A percentile compares a stretch with the other conserved stretches of the same genome.
phyloP scores from a whole-genome alignment of 768 basidiomycete species.

The Saitozyma sp. region DNA sequence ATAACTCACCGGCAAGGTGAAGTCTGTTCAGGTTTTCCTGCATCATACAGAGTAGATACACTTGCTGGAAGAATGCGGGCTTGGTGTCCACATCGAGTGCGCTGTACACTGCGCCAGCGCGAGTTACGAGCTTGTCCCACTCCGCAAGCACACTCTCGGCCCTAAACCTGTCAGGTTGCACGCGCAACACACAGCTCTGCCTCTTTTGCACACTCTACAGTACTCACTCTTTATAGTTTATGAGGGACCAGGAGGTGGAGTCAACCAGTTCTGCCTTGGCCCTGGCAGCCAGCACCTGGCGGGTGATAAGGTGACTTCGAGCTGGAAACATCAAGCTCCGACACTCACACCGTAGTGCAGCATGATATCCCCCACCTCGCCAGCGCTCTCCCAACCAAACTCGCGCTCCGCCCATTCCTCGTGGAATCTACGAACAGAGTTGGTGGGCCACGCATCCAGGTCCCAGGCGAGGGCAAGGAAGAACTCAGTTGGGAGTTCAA shows the following conservation, averaged over 20 bases:
- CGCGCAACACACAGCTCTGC: neutral
- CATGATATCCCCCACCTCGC: constrained; percentile 60
- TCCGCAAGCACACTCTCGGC: constrained; percentile 61
- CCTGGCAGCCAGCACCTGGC: constrained; percentile 53
- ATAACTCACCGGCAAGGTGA: constrained; percentile 57
- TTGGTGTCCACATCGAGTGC: constrained; percentile 57
- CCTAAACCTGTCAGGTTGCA: constrained; percentile 48
- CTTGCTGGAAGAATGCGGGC: constrained; percentile 68
- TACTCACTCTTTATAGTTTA: constrained; percentile 68
- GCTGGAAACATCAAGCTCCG: neutral
- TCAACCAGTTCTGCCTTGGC: constrained; percentile 69
- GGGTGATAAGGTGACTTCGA: too few relatives aligned
- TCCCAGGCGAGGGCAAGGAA: constrained; percentile 68
- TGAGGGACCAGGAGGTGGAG: constrained; percentile 64
- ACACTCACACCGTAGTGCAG: constrained; percentile 34
- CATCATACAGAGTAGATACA: constrained; percentile 57
- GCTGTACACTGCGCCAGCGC: constrained; percentile 62
- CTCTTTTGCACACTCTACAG: too few relatives aligned
- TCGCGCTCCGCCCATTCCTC: constrained; percentile 65
- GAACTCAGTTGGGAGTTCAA: constrained; percentile 69
- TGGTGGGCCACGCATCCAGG: constrained; percentile 60
- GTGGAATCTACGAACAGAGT: constrained; percentile 61
- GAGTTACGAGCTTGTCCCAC: constrained; percentile 59
- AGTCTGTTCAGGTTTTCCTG: constrained; percentile 61
- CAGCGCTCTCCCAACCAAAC: constrained; percentile 58